Evolutionary conservation across 768 basidiomycete species (phyloP), one percentile per base, ranked within the genome.

Genomic region (Tylopilus intermedius): DNA sequence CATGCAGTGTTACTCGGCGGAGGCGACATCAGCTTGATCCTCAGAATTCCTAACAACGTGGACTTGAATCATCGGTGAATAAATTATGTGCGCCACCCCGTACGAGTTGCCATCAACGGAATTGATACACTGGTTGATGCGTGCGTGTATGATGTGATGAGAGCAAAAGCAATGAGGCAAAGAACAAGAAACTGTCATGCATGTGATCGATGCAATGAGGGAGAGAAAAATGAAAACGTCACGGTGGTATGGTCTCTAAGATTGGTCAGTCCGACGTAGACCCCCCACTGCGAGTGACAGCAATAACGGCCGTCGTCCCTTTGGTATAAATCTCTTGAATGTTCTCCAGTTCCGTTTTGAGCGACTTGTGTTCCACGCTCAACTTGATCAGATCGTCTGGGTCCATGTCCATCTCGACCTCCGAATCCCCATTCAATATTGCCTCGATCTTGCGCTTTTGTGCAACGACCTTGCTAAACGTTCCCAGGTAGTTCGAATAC

Each of bases 381-480:
- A 84, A 60, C 49, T 71, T 73, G 48, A 66, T 58, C 52, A 85
- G 55, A 14, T 81, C 83, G 32, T 84, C 80, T 3, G 71, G 62
- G 54, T 77, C 77, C 73, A 84, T 51, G 44, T 81, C 80, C 18
- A 72, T 62, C 55, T 83, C 83, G 7, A 71, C 77, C 49, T 80
- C 80, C 10, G 79, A 81, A 57, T 81, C 82, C 37, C 68, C 73
- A 21, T 72, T 74, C 38, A 87, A 62, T 45, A 83, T 62, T n/a
- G 70, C 73, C 64, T 81, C 76, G 29, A 83, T 72, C 60, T 76
- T 79, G 45, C 68, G 64, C 59, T 78, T 79, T 63, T 84, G 78
- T 7, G 70, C 70, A 22, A 75, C 62, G 44, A 84, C 63, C 61
- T 75, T 70, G 30, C 74, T 67, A 56, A 78, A 80, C 14, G 73